These are phyloP conservation scores for Starmerella asiatica DNA, from an alignment of 805 yeast genomes.

Conservation along the genomic window DNA sequence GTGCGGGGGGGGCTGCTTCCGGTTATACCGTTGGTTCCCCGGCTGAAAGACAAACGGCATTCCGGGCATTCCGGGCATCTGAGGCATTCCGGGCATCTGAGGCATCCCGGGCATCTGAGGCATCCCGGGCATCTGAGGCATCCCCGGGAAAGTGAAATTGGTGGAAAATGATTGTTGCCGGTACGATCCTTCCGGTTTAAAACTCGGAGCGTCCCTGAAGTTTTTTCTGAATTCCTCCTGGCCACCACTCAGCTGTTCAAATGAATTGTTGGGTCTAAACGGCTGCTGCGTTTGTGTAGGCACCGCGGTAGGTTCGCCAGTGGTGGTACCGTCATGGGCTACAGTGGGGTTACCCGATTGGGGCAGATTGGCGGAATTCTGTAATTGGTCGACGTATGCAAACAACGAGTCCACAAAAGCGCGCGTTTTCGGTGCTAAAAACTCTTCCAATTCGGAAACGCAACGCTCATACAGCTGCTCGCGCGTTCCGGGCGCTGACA, in stretches of 20 bases:
- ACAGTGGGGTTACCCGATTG: neutral
- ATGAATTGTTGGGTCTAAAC: neutral
- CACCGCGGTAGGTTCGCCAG: neutral
- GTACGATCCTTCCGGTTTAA: constrained; percentile 4
- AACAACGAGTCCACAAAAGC: constrained; percentile 28
- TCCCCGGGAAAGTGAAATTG: neutral
- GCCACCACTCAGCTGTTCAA: constrained; percentile 15
- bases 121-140: constrained; percentile 1
- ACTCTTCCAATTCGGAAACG: constrained; percentile 30
- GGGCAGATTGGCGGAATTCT: neutral
- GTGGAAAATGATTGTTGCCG: neutral
- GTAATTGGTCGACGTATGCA: constrained; percentile 21
- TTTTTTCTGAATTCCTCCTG: constrained; percentile 23
- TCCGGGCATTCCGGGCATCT: neutral
- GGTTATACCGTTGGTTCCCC: neutral
- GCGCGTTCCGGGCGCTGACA: constrained; percentile 29
- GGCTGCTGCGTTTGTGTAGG: constrained; percentile 2
- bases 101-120: constrained; percentile 1
- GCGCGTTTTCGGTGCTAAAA: constrained; percentile 26
- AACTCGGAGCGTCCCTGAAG: constrained; percentile 14
- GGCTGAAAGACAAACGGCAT: neutral
- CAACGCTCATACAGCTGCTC: constrained; percentile 28
- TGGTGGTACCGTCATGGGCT: too few relatives aligned
- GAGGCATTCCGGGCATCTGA: constrained; percentile 6
- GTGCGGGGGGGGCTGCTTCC: neutral